Percentiles rank a stretch among this genome's conserved stretches.
Evolutionary conservation across 169 alveolate genomes (phyloP).

Genomic region (Plasmodium adleri): DNA sequence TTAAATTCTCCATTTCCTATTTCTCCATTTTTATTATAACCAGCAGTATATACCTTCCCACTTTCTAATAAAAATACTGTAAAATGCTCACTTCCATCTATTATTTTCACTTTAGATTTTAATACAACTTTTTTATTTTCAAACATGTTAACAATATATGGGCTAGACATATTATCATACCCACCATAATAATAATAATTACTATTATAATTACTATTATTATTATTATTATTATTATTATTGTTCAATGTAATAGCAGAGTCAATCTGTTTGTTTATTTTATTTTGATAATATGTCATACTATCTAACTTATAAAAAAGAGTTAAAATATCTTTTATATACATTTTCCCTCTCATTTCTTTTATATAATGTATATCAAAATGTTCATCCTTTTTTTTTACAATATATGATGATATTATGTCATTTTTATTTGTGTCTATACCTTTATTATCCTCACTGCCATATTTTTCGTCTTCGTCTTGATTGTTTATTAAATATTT

Average conservation of each 20-base stretch:
- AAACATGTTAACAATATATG: not conserved
- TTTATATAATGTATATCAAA: constrained; percentile 18
- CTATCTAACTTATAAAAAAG: constrained; percentile 32
- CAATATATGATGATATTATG: not conserved
- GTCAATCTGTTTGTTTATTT: not conserved
- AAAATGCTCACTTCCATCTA: constrained; percentile 92
- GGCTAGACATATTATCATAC: not conserved
- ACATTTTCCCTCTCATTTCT: constrained; percentile 48
- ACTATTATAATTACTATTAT: not conserved
- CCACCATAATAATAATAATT: not conserved
- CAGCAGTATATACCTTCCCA: constrained; percentile 95
- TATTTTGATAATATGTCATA: not conserved
- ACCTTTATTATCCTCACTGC: not conserved
- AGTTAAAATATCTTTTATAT: constrained; percentile 10
- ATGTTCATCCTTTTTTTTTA: not conserved
- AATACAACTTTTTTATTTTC: constrained; percentile 20
- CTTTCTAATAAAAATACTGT: constrained; percentile 87
- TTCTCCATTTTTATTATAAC: constrained; percentile 94
- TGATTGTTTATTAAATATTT: not conserved
- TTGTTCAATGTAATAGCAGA: not conserved
- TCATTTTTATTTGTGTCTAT: not conserved
- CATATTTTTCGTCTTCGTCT: not conserved
- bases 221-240: not conserved
- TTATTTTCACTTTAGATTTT: constrained; percentile 77
- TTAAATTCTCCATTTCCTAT: constrained; percentile 86